phyloP scores from a whole-genome alignment of 495 filamentous ascomycete species.

The Aspergillus carlsbadensis region DNA sequence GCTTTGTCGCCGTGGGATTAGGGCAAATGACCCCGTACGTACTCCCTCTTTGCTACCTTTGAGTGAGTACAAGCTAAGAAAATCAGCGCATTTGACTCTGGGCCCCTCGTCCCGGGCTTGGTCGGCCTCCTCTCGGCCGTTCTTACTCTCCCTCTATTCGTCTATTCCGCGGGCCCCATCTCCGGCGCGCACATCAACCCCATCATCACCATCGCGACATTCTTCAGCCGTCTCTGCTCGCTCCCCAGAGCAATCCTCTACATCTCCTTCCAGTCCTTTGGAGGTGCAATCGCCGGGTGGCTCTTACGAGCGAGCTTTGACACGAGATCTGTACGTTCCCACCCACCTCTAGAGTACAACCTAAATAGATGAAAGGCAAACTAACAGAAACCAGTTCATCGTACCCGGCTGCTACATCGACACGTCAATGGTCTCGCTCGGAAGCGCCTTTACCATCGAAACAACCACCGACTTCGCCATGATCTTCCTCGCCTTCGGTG shows the following conservation, averaged over 20 bases:
- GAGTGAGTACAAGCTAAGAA: background rate
- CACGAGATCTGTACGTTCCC: background rate
- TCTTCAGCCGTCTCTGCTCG: conserved; percentile 49
- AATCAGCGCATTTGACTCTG: conserved; percentile 7
- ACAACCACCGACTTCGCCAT: conserved; percentile 41
- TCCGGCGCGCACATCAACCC: conserved; percentile 55
- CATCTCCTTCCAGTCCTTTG: conserved; percentile 40
- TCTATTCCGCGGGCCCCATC: conserved; percentile 48
- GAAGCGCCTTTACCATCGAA: conserved; percentile 45
- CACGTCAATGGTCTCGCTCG: conserved; percentile 22
- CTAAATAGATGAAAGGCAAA: background rate
- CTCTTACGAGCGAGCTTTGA: conserved; percentile 24
- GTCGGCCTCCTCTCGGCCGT: conserved; percentile 45
- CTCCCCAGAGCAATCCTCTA: conserved; percentile 47
- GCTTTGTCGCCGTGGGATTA: conserved; percentile 20
- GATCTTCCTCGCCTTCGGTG: conserved; percentile 45
- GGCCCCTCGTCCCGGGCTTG: conserved; percentile 20
- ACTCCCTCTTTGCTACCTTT: too few species aligned
- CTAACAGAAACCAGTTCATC: conserved; percentile 27
- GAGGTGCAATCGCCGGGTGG: conserved; percentile 45
- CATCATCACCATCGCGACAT: conserved; percentile 50
- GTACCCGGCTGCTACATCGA: conserved; percentile 38
- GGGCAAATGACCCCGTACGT: conserved; percentile 5
- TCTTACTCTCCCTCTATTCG: conserved; percentile 47
- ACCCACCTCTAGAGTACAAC: too few species aligned